These are phyloP conservation scores for Cokeromyces recurvatus DNA, from an alignment of 371 early-diverging fungal genomes.

Conservation along the genomic window DNA sequence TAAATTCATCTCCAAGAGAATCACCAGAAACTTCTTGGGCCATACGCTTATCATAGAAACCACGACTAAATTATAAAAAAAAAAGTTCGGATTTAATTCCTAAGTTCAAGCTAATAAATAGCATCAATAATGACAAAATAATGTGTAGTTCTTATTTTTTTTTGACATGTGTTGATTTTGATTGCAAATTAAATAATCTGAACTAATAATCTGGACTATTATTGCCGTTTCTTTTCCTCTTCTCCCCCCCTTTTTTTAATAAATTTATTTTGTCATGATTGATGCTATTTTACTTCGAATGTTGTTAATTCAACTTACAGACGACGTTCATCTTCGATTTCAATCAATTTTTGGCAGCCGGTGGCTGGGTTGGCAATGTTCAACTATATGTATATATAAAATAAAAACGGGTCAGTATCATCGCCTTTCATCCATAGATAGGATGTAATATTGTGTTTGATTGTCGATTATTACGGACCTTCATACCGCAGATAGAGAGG, in stretches of 20 bases:
- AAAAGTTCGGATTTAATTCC: no score
- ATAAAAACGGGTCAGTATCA: conserved; percentile 1
- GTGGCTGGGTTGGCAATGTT: conserved; percentile 99
- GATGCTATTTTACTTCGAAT: no score
- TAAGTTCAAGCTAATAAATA: no score
- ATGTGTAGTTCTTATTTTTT: background rate
- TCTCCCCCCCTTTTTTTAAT: no score
- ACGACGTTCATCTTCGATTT: conserved; percentile 97
- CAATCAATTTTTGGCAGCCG: conserved; percentile 98
- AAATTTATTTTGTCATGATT: no score
- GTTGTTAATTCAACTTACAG: no score
- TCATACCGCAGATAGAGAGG: conserved; percentile 20
- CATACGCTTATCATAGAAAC: conserved; percentile 98
- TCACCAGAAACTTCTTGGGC: conserved; percentile 95
- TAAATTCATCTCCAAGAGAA: conserved; percentile 97
- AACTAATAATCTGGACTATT: no score
- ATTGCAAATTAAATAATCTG: no score
- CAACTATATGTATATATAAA: conserved; percentile 55
- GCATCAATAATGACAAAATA: background rate
- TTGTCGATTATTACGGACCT: conserved; percentile 8
- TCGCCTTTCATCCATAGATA: background rate
- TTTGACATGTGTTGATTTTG: no score
- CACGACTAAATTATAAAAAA: conserved; percentile 66
- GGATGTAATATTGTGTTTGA: background rate
- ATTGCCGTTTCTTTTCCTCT: no score